Evolutionary conservation across 2,329 filamentous ascomycete genomes (phyloP), one percentile per base, ranked within the genome.

Genomic region (Cordyceps militaris): DNA sequence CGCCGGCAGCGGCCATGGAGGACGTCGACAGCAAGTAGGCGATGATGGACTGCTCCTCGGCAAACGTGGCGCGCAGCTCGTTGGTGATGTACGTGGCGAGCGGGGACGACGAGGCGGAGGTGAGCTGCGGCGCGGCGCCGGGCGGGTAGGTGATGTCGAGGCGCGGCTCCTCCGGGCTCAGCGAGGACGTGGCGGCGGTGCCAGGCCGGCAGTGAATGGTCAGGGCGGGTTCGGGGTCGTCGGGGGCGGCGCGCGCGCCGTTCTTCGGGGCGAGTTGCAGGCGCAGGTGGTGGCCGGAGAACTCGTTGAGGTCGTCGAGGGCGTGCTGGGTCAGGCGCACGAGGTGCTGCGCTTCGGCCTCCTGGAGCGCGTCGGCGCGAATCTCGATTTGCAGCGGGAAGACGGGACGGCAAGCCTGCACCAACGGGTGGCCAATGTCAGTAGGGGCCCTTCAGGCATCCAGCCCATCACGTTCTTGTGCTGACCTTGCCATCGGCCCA

Each of bases 401-500:
- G 19, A 92, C 88, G 30, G 91, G 89, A 64, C 86, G 86, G 72
- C 93, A 97, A 59, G 88, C 85, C 91, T 97, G 63, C 44, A n/a
- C 11, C n/a, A n/a, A n/a, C n/a, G 34, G n/a, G 34, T 10, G 11
- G 34, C 14, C 14, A 38, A n/a, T n/a, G 34, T 38, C 34, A 38
- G 34, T 38, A 13, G 7, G n/a, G n/a, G 14, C 14, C 14, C 6
- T 13, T 13, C 14, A 34, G 16, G 34, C 38, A 21, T 42, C n/a
- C 8, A 42, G 16, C 3, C 38, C 5, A 21, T 16, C 19, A 9
- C n/a, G 19, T 19, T 4, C 4, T 10, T 14, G 19, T 74, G 61
- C n/a, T 11, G 71, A 95, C 92, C 80, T 88, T 90, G 63, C 91
- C 91, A 67, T 95, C 89, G 10, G 91, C 89, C 93, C 94, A 97